These are phyloP conservation scores for Epichloe sibirici DNA, from an alignment of 2,329 filamentous ascomycete genomes.

Conservation along the genomic window DNA sequence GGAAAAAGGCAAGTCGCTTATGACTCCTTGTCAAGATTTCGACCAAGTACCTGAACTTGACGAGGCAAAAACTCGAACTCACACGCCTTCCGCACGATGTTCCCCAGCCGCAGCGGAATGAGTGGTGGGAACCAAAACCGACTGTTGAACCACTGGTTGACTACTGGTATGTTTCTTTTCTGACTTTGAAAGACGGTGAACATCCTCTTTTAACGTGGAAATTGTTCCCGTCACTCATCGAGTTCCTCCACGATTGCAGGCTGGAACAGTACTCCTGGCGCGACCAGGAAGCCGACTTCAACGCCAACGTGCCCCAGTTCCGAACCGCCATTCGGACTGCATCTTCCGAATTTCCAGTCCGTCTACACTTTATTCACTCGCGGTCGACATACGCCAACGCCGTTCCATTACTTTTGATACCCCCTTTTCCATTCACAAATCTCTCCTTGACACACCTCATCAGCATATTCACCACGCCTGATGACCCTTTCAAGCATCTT, in stretches of 20 bases:
- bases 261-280: slow-evolving; percentile 56
- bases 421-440: slow-evolving; percentile 54
- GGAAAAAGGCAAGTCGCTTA: background rate
- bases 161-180: slow-evolving; percentile 39
- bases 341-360: slow-evolving; percentile 29
- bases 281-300: slow-evolving; percentile 43
- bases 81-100: slow-evolving; percentile 51
- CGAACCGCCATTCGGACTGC: slow-evolving; percentile 39
- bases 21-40: slow-evolving; percentile 38
- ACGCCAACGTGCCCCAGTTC: slow-evolving; percentile 49
- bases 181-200: background rate
- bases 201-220: background rate
- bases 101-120: slow-evolving; percentile 30
- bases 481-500: slow-evolving; percentile 29
- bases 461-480: slow-evolving; percentile 39
- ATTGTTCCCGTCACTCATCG: background rate
- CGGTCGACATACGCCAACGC: slow-evolving; percentile 40
- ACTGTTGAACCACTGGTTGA: slow-evolving; percentile 53
- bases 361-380: slow-evolving; percentile 54
- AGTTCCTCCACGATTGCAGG: slow-evolving; percentile 26
- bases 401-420: slow-evolving; percentile 51
- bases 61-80: slow-evolving; percentile 53
- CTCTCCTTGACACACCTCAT: slow-evolving; percentile 46
- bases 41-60: slow-evolving; percentile 54
- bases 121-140: slow-evolving; percentile 49